Evolutionary conservation across 1,284 basidiomycete genomes (phyloP), one percentile per base, ranked within the genome.

Genomic region (Austroboletus niveus): DNA sequence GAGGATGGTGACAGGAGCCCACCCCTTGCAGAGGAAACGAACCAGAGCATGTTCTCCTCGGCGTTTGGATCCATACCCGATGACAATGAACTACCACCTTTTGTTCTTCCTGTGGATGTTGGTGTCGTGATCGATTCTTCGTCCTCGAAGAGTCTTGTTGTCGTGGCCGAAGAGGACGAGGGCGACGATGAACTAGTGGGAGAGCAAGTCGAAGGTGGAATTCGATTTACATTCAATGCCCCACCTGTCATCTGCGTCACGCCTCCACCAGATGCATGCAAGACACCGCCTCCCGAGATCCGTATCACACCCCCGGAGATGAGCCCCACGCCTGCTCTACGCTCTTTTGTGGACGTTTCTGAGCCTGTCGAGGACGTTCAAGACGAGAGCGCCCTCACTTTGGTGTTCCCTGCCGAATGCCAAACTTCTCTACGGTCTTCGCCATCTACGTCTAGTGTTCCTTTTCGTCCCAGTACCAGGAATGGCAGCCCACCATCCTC

Each of bases 161-260:
- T 69, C 38, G 78, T 82, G 15, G 62, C 67, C 24, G 78, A 79
- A 60, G 79, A 79, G 49, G 76, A 73, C 12, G 72, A 75, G 51
- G 73, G 74, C 14, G 69, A 76, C 12, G 73, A 76, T 24, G 75
- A 75, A 40, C 68, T 74, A 36, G 63, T 75, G 15, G 75, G 75
- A 14, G 77, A 81, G 51, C 73, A 69, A 42, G 74, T 75, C 10
- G 77, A 80, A 42, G 81, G 81, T 14, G 86, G 86, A 11, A 85
- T 89, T 62, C 82, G 77, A 57, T 87, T 88, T 57, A 83, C 77
- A 4, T 87, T 89, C 58, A 81, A 78, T 8, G 77, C 80, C 12
- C 82, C 84, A 47, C 65, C 69, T 12, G 65, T 74, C 17, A 74
- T 70, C 53, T 75, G 75, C 56, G 71, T 74, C 40, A 68, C 69